Base-by-base conservation (phyloP, 805 yeast species). In the Starmerella stigmatis region DNA sequence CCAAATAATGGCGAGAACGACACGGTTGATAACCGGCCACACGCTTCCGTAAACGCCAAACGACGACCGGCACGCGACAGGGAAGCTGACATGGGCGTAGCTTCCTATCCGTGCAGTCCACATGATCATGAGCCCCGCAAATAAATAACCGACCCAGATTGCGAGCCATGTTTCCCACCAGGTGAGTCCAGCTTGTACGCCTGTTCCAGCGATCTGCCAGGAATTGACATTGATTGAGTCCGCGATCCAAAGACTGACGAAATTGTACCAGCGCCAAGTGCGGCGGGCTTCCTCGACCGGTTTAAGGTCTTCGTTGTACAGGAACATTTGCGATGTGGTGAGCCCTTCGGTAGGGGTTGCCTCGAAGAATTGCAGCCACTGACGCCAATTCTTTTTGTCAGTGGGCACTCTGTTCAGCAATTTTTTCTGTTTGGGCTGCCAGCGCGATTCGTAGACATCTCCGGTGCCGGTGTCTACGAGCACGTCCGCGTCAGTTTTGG, bases 111-210 rank as follows among this genome's bases (percentile, higher is more conserved):
- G 70, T 19, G 94, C 82, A 16, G 82, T 71, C n/a, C 77, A 59
- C 4, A 75, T 72, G 27, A 86, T 80, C 54, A 85, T 83, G 1
- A 72, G 54, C 50, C 82, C 92, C 50, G 83, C 76, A 38, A 82
- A 63, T 16, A 70, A 58, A 62, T 86, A 86, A 6, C 95, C 95
- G 15, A 86, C 51, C 92, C 94, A 84, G 21, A 86, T 92, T 1
- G 92, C 75, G 30, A 86, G 65, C 94, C 94, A 86, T 11, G 82
- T 78, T 59, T 79, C 86, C 94, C 94, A 86, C 94, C 94, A 85
- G 15, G 79, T 74, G 64, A 86, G 66, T 10, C 92, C 92, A 19
- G 78, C 75, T 44, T 71, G 68, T 46, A 81, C 79, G 56, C 94
- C 94, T 0, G 94, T 81, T 8, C 89, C 78, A 2, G 94, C 94